A percentile compares a stretch with the other conserved stretches of the same genome.
These are phyloP conservation scores for Microdochium paspali DNA, from an alignment of 2,329 filamentous ascomycete genomes.

Conservation along the genomic window DNA sequence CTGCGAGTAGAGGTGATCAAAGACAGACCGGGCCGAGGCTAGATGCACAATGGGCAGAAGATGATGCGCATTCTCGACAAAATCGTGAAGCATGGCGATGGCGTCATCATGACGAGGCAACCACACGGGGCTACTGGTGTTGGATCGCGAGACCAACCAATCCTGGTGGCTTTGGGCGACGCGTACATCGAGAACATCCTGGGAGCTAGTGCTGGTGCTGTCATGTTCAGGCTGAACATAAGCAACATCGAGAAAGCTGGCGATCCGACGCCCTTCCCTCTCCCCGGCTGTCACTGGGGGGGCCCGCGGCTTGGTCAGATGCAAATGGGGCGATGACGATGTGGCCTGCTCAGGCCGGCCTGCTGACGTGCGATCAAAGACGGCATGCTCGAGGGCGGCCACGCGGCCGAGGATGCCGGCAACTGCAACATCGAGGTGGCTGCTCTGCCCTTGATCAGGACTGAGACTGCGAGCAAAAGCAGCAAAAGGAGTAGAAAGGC, in stretches of 20 bases:
- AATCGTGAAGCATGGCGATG: constrained; percentile 15
- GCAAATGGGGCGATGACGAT: neutral
- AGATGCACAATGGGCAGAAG: constrained; percentile 16
- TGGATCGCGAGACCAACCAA: neutral
- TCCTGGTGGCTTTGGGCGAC: neutral
- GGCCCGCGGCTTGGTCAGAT: neutral
- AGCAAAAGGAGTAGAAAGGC: constrained; percentile 4
- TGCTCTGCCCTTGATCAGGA: neutral
- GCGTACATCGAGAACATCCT: neutral
- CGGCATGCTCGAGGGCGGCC: constrained; percentile 14
- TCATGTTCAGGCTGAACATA: constrained; percentile 6
- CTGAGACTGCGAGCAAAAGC: too few species aligned
- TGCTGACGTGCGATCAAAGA: constrained; percentile 9
- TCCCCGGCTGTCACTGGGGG: constrained; percentile 4
- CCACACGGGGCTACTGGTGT: constrained; percentile 1
- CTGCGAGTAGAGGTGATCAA: constrained; percentile 10
- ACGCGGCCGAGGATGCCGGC: constrained; percentile 14
- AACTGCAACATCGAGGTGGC: neutral
- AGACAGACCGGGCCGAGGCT: constrained; percentile 8
- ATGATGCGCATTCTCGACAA: constrained; percentile 15
- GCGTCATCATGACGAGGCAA: constrained; percentile 14
- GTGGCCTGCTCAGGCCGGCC: neutral
- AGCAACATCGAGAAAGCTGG: constrained; percentile 7
- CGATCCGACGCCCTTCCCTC: constrained; percentile 7
- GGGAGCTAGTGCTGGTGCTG: constrained; percentile 1